These are phyloP conservation scores for Phytophthora foliorum DNA, from an alignment of 352 stramenopile species.

Conservation along the genomic window DNA sequence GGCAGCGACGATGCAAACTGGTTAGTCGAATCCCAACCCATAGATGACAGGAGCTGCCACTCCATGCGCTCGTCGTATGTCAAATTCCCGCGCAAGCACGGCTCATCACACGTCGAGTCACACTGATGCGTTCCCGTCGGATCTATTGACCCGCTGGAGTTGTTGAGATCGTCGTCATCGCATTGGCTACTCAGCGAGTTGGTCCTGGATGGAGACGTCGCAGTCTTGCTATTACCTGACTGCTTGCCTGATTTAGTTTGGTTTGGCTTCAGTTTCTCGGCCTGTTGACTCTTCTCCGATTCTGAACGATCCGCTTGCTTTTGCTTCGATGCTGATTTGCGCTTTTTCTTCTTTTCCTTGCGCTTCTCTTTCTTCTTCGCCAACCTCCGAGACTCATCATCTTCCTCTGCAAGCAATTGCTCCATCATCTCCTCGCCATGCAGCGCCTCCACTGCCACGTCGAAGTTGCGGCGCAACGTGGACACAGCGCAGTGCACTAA, in stretches of 20 bases:
- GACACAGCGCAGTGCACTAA: conserved; percentile 83
- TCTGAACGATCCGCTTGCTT: conserved; percentile 63
- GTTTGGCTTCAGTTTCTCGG: conserved; percentile 43
- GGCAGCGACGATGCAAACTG: conserved; percentile 69
- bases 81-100: conserved; percentile 56
- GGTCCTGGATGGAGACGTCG: conserved; percentile 53
- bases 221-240: conserved; percentile 34
- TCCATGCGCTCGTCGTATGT: conserved; percentile 78
- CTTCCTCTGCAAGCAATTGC: conserved; percentile 84
- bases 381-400: conserved; percentile 79
- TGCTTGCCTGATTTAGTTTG: conserved; percentile 36
- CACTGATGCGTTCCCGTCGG: conserved; percentile 57
- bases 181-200: conserved; percentile 55
- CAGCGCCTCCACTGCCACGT: conserved; percentile 83
- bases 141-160: conserved; percentile 51
- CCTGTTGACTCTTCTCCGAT: conserved; percentile 46
- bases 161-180: conserved; percentile 51
- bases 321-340: conserved; percentile 80
- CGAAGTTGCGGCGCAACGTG: conserved; percentile 84
- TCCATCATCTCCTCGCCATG: conserved; percentile 92
- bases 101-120: conserved; percentile 59
- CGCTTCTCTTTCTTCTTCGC: conserved; percentile 91
- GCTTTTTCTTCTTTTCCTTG: conserved; percentile 93
- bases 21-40: conserved; percentile 82
- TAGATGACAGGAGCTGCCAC: conserved; percentile 83